These are phyloP conservation scores for Silene vulgaris DNA, from an alignment of 179 eudicot species.

Conservation along the genomic window DNA sequence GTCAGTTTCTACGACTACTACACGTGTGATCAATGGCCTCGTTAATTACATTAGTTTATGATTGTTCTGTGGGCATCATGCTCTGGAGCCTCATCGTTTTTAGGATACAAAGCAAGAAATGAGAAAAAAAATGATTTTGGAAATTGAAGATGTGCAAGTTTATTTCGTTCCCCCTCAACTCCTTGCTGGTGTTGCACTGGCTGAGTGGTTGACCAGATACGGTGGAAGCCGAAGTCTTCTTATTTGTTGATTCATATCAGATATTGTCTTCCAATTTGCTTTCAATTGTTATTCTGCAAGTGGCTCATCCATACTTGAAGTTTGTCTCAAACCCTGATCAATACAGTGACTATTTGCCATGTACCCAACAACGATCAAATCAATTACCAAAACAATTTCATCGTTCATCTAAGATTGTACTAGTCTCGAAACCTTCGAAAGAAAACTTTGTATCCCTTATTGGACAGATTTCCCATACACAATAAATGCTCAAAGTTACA, in stretches of 20 bases:
- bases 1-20: too few species aligned
- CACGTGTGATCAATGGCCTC: not conserved
- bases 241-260: not conserved
- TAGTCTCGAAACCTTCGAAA: too few species aligned
- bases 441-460: too few species aligned
- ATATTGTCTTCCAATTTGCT: not conserved
- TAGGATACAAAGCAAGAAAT: constrained; percentile 31
- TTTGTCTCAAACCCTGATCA: not conserved
- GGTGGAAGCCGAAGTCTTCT: not conserved
- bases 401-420: too few species aligned
- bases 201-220: constrained; percentile 18
- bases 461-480: too few species aligned
- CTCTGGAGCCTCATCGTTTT: constrained; percentile 38
- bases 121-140: constrained; percentile 17
- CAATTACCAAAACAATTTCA: too few species aligned
- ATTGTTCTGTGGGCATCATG: constrained; percentile 35
- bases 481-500: too few species aligned
- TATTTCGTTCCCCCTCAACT: constrained; percentile 12
- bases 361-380: not conserved
- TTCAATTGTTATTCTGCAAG: not conserved
- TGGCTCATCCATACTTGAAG: not conserved
- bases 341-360: not conserved
- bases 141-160: constrained; percentile 20
- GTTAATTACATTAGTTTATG: constrained; percentile 35
- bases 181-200: constrained; percentile 22